Conservation (phyloP, 176 grass and related monocot genomes). For the Ananas comosus region DNA sequence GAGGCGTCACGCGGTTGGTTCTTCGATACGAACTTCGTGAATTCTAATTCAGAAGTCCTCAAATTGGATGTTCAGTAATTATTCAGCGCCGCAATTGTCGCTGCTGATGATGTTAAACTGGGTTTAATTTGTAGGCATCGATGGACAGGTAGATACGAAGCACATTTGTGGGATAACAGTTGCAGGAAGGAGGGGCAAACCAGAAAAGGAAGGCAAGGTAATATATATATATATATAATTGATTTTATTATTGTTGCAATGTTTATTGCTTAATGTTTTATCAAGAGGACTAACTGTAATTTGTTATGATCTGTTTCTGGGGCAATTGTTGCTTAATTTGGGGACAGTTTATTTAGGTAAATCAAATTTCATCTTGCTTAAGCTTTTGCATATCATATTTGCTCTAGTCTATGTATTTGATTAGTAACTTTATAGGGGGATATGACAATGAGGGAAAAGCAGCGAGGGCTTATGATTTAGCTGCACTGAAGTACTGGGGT, state of each 20-base stretch:
- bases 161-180: constrained; percentile 91
- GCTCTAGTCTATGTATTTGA: background rate
- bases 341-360: constrained; percentile 88
- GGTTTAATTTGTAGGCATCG: constrained; percentile 40
- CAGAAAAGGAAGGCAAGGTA: constrained; percentile 94
- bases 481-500: constrained; percentile 94
- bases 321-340: background rate
- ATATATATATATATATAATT: background rate
- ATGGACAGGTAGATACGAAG: constrained; percentile 92
- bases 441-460: constrained; percentile 95
- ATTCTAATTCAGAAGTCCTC: background rate
- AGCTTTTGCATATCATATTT: background rate
- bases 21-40: background rate
- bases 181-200: constrained; percentile 91
- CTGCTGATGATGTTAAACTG: background rate
- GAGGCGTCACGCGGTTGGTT: constrained; percentile 66
- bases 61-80: background rate
- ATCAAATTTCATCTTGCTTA: constrained; percentile 1
- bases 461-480: constrained; percentile 80
- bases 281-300: background rate
- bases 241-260: background rate
- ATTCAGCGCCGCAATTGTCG: background rate
- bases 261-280: constrained; percentile 1
- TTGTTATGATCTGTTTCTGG: background rate
- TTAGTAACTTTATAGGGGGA: constrained; percentile 33